These are phyloP conservation scores for Luffa acutangula DNA, from an alignment of 306 rosid genomes.

Conservation along the genomic window DNA sequence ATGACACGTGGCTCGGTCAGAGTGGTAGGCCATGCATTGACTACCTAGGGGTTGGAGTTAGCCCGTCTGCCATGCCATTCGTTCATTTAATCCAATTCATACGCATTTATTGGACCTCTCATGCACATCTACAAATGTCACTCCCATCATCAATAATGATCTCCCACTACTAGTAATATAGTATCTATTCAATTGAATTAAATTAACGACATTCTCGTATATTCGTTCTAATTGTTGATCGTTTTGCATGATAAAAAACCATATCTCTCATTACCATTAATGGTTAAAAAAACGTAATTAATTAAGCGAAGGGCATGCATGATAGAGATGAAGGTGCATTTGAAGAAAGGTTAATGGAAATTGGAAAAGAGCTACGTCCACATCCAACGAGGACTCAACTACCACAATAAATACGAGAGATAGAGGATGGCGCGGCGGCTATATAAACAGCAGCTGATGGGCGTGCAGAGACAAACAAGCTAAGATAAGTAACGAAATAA, in stretches of 20 bases:
- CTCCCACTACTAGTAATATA: background rate
- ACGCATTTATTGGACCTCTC: background rate
- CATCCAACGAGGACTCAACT: background rate
- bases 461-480: too few relatives aligned
- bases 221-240: background rate
- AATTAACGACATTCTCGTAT: background rate
- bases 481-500: too few relatives aligned
- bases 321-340: too few relatives aligned
- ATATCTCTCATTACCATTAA: too few relatives aligned
- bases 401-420: background rate
- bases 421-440: too few relatives aligned
- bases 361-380: background rate
- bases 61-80: background rate
- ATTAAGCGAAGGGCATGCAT: too few relatives aligned
- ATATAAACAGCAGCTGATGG: too few relatives aligned
- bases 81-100: background rate
- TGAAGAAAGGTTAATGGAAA: background rate
- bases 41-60: background rate
- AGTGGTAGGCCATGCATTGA: background rate
- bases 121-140: background rate
- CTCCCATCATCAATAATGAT: background rate
- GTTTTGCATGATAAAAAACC: background rate
- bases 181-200: background rate
- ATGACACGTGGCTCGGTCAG: background rate
- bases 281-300: too few relatives aligned